phyloP scores from a whole-genome alignment of 2,329 filamentous ascomycete species.

The Ustulina deusta region DNA sequence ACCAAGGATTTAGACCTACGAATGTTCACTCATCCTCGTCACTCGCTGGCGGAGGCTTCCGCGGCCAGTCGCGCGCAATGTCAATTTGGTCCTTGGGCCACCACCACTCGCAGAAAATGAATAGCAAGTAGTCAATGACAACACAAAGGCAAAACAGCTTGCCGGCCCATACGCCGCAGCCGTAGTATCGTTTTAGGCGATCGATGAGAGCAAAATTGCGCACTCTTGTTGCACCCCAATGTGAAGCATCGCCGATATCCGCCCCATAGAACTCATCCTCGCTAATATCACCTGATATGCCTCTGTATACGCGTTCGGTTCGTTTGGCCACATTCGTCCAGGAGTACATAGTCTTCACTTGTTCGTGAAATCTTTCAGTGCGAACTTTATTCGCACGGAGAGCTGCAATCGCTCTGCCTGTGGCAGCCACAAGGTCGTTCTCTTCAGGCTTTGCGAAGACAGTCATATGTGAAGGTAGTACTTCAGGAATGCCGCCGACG shows the following conservation, averaged over 20 bases:
- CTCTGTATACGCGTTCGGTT: constrained; percentile 94
- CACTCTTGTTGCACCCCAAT: constrained; percentile 78
- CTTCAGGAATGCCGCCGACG: constrained; percentile 96
- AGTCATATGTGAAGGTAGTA: constrained; percentile 95
- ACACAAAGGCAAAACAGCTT: constrained; percentile 97
- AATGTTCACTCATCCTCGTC: constrained; percentile 46
- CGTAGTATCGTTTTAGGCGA: constrained; percentile 94
- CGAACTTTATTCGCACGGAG: constrained; percentile 87
- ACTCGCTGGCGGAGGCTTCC: constrained; percentile 64
- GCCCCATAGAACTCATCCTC: constrained; percentile 91
- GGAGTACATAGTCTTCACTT: constrained; percentile 98
- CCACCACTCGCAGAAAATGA: constrained; percentile 86
- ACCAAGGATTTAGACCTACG: neutral
- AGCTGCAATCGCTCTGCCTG: constrained; percentile 87
- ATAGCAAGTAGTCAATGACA: constrained; percentile 92
- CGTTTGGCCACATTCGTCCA: constrained; percentile 96
- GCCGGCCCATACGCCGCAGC: constrained; percentile 97
- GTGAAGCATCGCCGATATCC: constrained; percentile 70
- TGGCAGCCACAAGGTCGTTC: constrained; percentile 91
- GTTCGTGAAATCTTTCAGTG: constrained; percentile 94
- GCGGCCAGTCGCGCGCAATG: constrained; percentile 90
- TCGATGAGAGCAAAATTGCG: constrained; percentile 93
- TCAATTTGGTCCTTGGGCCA: constrained; percentile 89
- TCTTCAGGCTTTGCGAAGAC: constrained; percentile 97
- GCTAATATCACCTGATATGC: constrained; percentile 86